These are phyloP conservation scores for Penicillium longicatenatum DNA, from an alignment of 495 filamentous ascomycete species.

Conservation along the genomic window DNA sequence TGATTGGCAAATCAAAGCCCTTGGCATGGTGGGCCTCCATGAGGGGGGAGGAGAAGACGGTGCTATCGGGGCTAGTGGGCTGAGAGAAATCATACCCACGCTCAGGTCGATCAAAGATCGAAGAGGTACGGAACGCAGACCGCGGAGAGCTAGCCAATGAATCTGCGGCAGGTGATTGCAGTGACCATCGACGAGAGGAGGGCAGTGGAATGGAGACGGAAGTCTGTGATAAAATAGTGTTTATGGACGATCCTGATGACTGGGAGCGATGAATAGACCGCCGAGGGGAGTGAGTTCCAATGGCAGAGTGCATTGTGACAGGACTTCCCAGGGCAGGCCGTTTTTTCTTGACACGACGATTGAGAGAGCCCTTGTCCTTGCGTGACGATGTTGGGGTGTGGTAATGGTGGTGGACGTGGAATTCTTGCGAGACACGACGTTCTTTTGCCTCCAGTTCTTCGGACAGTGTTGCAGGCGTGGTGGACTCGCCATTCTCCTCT, in stretches of 20 bases:
- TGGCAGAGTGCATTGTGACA: slow-evolving; percentile 60
- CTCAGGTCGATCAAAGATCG: slow-evolving; percentile 72
- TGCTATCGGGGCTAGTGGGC: slow-evolving; percentile 74
- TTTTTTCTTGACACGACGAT: slow-evolving; percentile 70
- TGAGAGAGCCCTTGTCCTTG: slow-evolving; percentile 51
- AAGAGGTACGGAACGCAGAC: slow-evolving; percentile 71
- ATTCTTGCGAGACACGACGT: slow-evolving; percentile 62
- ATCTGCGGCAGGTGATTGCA: slow-evolving; percentile 66
- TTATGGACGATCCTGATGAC: slow-evolving; percentile 51
- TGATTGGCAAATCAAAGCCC: slow-evolving; percentile 53
- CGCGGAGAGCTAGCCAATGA: slow-evolving; percentile 82
- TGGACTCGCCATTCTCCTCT: slow-evolving; percentile 22
- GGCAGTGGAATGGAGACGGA: slow-evolving; percentile 59
- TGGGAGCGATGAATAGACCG: slow-evolving; percentile 42
- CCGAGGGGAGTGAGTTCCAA: slow-evolving; percentile 42
- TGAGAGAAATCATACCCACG: slow-evolving; percentile 58
- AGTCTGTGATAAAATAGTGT: slow-evolving; percentile 64
- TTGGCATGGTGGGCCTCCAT: slow-evolving; percentile 50
- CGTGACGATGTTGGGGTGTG: slow-evolving; percentile 59
- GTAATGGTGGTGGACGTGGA: slow-evolving; percentile 94
- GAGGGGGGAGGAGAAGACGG: slow-evolving; percentile 54
- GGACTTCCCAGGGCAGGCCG: slow-evolving; percentile 56
- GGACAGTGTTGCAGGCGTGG: slow-evolving; percentile 53
- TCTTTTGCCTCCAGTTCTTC: slow-evolving; percentile 67
- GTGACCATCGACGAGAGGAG: slow-evolving; percentile 61